These are phyloP conservation scores for Pseudonectria foliicola DNA, from an alignment of 2,329 filamentous ascomycete species.

Conservation along the genomic window DNA sequence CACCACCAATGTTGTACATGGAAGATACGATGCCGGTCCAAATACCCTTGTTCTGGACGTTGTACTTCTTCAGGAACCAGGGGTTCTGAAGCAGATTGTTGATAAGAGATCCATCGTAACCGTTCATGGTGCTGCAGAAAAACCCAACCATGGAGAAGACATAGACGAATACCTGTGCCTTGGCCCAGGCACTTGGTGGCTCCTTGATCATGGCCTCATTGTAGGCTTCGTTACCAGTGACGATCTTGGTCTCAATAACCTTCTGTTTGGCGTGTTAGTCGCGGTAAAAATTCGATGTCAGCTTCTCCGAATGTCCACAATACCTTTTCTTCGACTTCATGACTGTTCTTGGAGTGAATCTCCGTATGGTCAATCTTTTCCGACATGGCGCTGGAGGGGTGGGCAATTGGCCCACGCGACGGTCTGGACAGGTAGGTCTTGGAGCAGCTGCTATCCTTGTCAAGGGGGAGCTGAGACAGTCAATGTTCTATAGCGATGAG, in stretches of 20 bases:
- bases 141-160: constrained; percentile 39
- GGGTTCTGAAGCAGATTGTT: constrained; percentile 40
- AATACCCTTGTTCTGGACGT: constrained; percentile 35
- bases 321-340: too few relatives aligned
- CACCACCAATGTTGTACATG: constrained; percentile 46
- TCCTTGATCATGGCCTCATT: constrained; percentile 49
- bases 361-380: too few relatives aligned
- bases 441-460: too few relatives aligned
- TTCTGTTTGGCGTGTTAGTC: constrained; percentile 4
- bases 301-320: too few relatives aligned
- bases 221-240: constrained; percentile 46
- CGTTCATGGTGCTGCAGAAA: constrained; percentile 46
- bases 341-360: too few relatives aligned
- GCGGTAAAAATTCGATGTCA: too few relatives aligned
- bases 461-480: too few relatives aligned
- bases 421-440: too few relatives aligned
- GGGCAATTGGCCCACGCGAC: too few relatives aligned
- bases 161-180: constrained; percentile 34
- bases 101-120: constrained; percentile 44
- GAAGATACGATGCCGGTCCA: constrained; percentile 43
- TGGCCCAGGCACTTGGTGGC: constrained; percentile 36
- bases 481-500: too few relatives aligned
- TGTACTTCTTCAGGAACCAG: constrained; percentile 33
- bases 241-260: constrained; percentile 31
- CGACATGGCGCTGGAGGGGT: too few relatives aligned